phyloP scores from a whole-genome alignment of 768 basidiomycete species.

The Russula olivacea region DNA sequence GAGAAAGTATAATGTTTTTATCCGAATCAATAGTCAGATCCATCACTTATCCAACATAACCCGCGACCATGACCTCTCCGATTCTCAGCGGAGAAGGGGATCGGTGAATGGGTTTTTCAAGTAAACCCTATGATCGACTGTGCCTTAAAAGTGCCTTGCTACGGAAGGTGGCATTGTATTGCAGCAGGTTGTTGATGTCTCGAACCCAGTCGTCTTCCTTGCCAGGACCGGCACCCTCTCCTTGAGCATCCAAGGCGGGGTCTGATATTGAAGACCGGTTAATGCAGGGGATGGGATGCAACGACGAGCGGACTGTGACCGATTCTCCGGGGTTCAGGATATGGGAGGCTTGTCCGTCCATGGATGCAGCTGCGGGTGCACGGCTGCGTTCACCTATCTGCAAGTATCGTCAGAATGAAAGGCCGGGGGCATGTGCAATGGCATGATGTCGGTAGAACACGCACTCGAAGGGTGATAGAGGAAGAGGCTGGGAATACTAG shows the following conservation, averaged over 20 bases:
- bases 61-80: not conserved
- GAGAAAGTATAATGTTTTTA: not conserved
- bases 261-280: constrained; percentile 75
- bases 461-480: constrained; percentile 64
- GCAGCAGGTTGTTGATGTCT: constrained; percentile 90
- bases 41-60: not conserved
- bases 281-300: constrained; percentile 89
- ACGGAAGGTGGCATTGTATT: constrained; percentile 92
- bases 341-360: constrained; percentile 87
- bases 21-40: not conserved
- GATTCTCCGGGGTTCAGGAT: constrained; percentile 80
- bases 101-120: not conserved
- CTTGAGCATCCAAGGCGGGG: constrained; percentile 35
- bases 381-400: constrained; percentile 84
- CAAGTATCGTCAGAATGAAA: not conserved
- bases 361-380: constrained; percentile 82
- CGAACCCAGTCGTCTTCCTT: constrained; percentile 95
- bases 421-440: not conserved
- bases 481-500: constrained; percentile 85
- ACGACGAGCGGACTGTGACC: constrained; percentile 78
- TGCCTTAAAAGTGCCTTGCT: constrained; percentile 81
- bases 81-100: not conserved
- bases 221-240: constrained; percentile 67
- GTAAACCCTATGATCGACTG: constrained; percentile 47
- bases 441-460: constrained; percentile 27